phyloP scores from a whole-genome alignment of 108 stramenopile genomes.

The Nitzschia sp. region DNA sequence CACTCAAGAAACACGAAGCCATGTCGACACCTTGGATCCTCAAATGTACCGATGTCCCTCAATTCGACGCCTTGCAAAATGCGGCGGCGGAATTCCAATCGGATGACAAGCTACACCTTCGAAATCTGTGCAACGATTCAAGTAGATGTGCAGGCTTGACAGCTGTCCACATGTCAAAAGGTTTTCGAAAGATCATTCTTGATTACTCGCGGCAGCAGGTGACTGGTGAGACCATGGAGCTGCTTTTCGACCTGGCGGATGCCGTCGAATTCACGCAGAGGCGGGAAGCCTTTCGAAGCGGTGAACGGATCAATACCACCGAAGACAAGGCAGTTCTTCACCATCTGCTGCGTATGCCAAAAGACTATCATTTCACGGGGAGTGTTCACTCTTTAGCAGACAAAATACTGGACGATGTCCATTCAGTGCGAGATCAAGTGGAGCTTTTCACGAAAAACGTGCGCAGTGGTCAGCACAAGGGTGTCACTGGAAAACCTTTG shows the following conservation, averaged over 20 bases:
- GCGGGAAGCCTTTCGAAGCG: slow-evolving; percentile 71
- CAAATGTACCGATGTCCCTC: slow-evolving; percentile 80
- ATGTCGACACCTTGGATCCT: slow-evolving; percentile 24
- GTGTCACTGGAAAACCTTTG: slow-evolving; percentile 89
- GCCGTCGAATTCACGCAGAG: slow-evolving; percentile 73
- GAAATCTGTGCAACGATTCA: slow-evolving; percentile 72
- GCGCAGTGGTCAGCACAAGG: slow-evolving; percentile 62
- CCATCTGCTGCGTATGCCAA: slow-evolving; percentile 73
- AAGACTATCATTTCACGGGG: slow-evolving; percentile 45
- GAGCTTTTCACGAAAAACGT: slow-evolving; percentile 71
- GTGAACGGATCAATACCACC: slow-evolving; percentile 73
- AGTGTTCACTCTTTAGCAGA: slow-evolving; percentile 51
- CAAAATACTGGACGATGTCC: slow-evolving; percentile 73
- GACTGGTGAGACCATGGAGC: slow-evolving; percentile 92
- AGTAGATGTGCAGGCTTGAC: slow-evolving; percentile 75
- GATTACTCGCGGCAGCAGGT: slow-evolving; percentile 97
- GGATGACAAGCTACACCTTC: slow-evolving; percentile 82
- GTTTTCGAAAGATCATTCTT: slow-evolving; percentile 76
- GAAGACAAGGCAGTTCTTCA: slow-evolving; percentile 72
- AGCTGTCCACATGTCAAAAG: slow-evolving; percentile 49
- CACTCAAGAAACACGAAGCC: too few relatives aligned
- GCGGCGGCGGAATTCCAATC: slow-evolving; percentile 66
- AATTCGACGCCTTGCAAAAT: slow-evolving; percentile 72
- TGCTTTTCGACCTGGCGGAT: slow-evolving; percentile 92
- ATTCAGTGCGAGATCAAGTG: slow-evolving; percentile 68